A percentile compares a stretch with the other conserved stretches of the same genome.
These are phyloP conservation scores for Pythium aristosporum DNA, from an alignment of 352 stramenopile genomes.

Conservation along the genomic window DNA sequence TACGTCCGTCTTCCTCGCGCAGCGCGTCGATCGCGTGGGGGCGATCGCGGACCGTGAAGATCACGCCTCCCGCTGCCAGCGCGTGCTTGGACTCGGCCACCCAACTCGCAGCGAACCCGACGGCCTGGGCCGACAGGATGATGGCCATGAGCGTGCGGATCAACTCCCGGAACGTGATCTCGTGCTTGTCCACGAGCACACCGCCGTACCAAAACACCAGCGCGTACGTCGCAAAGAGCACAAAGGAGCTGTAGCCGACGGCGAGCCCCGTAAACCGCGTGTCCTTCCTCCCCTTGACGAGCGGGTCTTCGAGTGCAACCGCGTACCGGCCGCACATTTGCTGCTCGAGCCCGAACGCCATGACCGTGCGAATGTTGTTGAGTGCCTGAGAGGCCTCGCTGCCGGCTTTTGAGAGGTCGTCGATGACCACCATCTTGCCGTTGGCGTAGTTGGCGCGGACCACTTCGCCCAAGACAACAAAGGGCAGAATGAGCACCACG, in stretches of 20 bases:
- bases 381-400: conserved; percentile 39
- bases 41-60: conserved; percentile 36
- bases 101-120: conserved; percentile 25
- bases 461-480: conserved; percentile 37
- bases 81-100: conserved; percentile 63
- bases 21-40: conserved; percentile 45
- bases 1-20: conserved; percentile 20
- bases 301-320: conserved; percentile 8
- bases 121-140: conserved; percentile 36
- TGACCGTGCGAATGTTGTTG: conserved; percentile 43
- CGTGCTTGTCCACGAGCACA: conserved; percentile 35
- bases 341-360: conserved; percentile 35
- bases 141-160: conserved; percentile 41
- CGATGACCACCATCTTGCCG: conserved; percentile 17
- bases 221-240: conserved; percentile 25
- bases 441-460: conserved; percentile 25
- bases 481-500: conserved; percentile 54
- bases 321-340: conserved; percentile 16
- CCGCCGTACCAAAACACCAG: conserved; percentile 29
- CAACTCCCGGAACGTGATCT: conserved; percentile 39
- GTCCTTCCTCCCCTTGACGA: conserved; percentile 24
- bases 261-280: conserved; percentile 31
- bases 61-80: conserved; percentile 44
- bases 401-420: conserved; percentile 29
- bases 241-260: conserved; percentile 61